Conservation (phyloP, 2,329 filamentous ascomycete genomes). For the Fusarium liriodendri region DNA sequence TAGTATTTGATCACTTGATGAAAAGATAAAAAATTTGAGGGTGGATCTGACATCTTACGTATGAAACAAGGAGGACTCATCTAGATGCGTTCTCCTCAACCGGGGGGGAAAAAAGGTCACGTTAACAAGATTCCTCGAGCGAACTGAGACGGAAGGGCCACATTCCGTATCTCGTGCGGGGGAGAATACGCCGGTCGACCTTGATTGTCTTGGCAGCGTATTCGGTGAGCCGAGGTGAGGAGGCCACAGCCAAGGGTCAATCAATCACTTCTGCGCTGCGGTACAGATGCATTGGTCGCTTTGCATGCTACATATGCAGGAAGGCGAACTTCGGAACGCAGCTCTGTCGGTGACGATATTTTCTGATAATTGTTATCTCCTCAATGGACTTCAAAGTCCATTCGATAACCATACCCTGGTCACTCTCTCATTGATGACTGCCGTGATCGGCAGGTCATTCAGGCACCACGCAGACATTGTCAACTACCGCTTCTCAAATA, state of each 20-base stretch:
- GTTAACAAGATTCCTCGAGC: not conserved
- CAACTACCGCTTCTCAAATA: not conserved
- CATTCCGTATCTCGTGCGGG: slow-evolving; percentile 7
- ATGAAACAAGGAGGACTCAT: slow-evolving; percentile 4
- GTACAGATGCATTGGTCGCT: not conserved
- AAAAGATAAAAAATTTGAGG: not conserved
- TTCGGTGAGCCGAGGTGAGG: slow-evolving; percentile 36
- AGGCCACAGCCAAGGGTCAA: slow-evolving; percentile 2
- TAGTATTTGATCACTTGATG: slow-evolving; percentile 17
- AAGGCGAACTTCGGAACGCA: slow-evolving; percentile 20
- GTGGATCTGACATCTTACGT: slow-evolving; percentile 1
- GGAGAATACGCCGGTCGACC: not conserved
- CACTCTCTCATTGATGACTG: not conserved
- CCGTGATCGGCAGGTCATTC: slow-evolving; percentile 1
- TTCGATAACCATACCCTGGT: not conserved
- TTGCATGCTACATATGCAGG: not conserved
- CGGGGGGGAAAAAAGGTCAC: slow-evolving; percentile 2
- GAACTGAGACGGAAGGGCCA: not conserved
- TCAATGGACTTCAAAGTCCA: not conserved
- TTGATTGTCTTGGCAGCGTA: not conserved
- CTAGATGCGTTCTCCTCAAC: slow-evolving; percentile 15
- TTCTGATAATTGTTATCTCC: not conserved
- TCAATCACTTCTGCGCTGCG: not conserved
- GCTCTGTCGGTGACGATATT: slow-evolving; percentile 11
- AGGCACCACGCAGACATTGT: not conserved